Base-by-base conservation (phyloP, 1,284 basidiomycete species). In the Pseudomicrostroma phylloplanum region DNA sequence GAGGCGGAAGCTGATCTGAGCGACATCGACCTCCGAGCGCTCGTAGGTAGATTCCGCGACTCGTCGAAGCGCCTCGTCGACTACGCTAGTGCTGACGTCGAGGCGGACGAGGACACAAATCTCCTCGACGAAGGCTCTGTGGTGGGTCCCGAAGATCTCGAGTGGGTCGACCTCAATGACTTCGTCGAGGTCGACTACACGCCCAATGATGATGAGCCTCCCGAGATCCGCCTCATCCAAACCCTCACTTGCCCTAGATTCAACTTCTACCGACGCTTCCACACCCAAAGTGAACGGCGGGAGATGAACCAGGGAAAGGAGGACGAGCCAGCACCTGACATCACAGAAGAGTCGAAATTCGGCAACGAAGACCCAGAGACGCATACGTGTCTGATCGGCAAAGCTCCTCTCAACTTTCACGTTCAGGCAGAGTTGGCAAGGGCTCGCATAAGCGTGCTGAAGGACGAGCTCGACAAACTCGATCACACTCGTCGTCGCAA, bases 1-100 rank as follows among this genome's bases (percentile, higher is more conserved):
- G 89, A 91, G n/a, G 89, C 89, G 40, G 92, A 96, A 80, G 85
- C 94, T 7, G 85, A 91, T 41, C 82, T 92, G 71, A 87, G 87
- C 73, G 85, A 86, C 7, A 81, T 94, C 43, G 88, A 92, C 63
- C 81, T 96, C 53, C 88, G 89, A 61, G 86, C 89, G 3, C 80
- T 96, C 64, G 82, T 88, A 9, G 91, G 90, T 0, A 84, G 85
- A 54, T 96, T 96, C 80, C 73, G 1, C 89, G 67, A 57, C 62
- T 59, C 25, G 25, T 26, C 66, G 21, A 61, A 80, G 40, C 40
- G 40, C 11, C 53, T 66, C 2, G 36, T 58, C 39, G 41, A 55
- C 8, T 21, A 41, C 51, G 62, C 77, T 61, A 65, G 76, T 55
- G 60, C 76, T 41, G 68, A 79, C 65, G 40, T 68, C 48, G 67